Evolutionary conservation across 2,329 filamentous ascomycete genomes (phyloP).

Genomic region (Microthyrium microscopicum): DNA sequence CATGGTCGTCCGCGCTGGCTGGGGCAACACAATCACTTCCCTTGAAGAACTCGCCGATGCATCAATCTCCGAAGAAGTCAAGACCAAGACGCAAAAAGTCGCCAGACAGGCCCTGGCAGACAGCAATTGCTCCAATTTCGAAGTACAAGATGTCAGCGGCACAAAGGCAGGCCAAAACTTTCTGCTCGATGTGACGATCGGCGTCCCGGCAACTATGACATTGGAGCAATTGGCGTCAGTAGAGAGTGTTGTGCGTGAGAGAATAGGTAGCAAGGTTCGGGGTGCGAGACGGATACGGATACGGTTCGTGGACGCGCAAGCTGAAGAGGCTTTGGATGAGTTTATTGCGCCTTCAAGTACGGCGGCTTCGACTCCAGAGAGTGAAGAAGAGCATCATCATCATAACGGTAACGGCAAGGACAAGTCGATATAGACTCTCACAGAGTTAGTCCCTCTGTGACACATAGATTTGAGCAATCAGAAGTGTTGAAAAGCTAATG

Average conservation of each 20-base stretch:
- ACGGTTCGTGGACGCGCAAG: conserved; percentile 60
- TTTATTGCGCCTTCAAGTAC: conserved; percentile 23
- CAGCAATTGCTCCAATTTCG: conserved; percentile 47
- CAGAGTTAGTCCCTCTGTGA: too few species aligned
- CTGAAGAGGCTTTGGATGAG: conserved; percentile 53
- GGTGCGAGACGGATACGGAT: conserved; percentile 73
- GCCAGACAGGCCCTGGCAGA: conserved; percentile 23
- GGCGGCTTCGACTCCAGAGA: conserved; percentile 16
- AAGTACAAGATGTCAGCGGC: conserved; percentile 66
- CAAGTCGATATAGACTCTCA: not conserved
- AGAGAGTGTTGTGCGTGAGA: conserved; percentile 57
- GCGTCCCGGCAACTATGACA: conserved; percentile 60
- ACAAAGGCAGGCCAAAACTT: conserved; percentile 96
- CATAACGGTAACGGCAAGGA: conserved; percentile 3
- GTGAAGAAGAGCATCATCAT: conserved; percentile 13
- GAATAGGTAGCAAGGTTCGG: conserved; percentile 59
- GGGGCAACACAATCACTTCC: conserved; percentile 66
- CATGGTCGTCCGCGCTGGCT: conserved; percentile 83
- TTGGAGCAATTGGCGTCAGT: conserved; percentile 52
- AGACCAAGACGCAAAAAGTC: conserved; percentile 51
- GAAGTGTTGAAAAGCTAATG: too few species aligned
- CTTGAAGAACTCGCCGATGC: conserved; percentile 84
- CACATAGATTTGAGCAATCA: too few species aligned
- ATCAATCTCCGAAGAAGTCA: conserved; percentile 72
- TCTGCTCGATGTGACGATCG: conserved; percentile 75